Conservation (phyloP, 768 basidiomycete species). For the Phylloporus scabripes region DNA sequence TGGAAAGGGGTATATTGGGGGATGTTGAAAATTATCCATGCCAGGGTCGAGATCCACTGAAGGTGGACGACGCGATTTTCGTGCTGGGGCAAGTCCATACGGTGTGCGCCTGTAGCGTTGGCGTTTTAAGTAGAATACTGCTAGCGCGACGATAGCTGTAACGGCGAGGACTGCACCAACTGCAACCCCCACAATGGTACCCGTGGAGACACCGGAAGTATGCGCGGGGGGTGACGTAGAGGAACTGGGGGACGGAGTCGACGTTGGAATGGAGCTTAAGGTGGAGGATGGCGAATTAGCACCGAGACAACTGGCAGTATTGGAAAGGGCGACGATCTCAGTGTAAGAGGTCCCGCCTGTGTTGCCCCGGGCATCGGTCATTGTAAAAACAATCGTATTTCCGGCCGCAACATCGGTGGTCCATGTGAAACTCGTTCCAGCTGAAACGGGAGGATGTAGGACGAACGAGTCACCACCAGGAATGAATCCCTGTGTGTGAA, state of each 20-base stretch:
- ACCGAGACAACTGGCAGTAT: conserved; percentile 48
- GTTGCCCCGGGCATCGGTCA: conserved; percentile 46
- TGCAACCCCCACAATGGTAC: conserved; percentile 44
- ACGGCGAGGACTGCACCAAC: conserved; percentile 51
- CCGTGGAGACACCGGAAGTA: conserved; percentile 33
- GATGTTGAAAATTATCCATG: conserved; percentile 26
- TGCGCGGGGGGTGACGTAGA: conserved; percentile 19
- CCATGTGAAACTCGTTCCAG: conserved; percentile 45
- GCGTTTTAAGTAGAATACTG: conserved; percentile 44
- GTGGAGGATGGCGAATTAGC: conserved; percentile 50
- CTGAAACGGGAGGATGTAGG: conserved; percentile 34
- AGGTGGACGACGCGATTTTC: conserved; percentile 29
- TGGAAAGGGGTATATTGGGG: conserved; percentile 33
- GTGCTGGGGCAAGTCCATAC: conserved; percentile 27
- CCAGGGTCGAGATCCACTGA: conserved; percentile 36
- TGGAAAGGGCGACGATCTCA: conserved; percentile 41
- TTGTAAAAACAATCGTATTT: conserved; percentile 52
- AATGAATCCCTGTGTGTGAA: conserved; percentile 46
- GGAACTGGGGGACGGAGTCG: conserved; percentile 12
- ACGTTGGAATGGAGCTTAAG: conserved; percentile 20
- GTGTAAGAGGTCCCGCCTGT: conserved; percentile 59
- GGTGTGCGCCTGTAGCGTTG: conserved; percentile 19
- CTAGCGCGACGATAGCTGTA: conserved; percentile 46
- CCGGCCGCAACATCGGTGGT: conserved; percentile 50
- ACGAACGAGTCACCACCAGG: conserved; percentile 53